These are phyloP conservation scores for Diaporthe eres DNA, from an alignment of 2,329 filamentous ascomycete species.

Conservation along the genomic window DNA sequence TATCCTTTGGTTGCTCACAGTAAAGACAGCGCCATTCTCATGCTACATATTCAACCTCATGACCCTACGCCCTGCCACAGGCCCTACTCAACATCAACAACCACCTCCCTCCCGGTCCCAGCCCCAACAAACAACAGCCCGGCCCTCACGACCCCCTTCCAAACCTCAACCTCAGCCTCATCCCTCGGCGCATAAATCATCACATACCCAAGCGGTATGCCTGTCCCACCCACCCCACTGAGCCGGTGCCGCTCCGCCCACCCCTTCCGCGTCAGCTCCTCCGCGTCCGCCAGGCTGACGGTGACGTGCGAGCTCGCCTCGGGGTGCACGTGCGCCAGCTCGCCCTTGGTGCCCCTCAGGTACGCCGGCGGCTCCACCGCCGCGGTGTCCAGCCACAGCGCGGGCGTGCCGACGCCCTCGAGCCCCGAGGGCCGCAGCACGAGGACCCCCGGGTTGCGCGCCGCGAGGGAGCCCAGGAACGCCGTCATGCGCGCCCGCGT, in stretches of 20 bases:
- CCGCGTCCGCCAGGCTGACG: slow-evolving; percentile 55
- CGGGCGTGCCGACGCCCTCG: slow-evolving; percentile 51
- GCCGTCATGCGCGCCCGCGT: slow-evolving; percentile 45
- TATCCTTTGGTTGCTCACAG: neutral
- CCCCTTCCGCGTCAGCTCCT: slow-evolving; percentile 51
- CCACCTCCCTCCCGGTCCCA: slow-evolving; percentile 24
- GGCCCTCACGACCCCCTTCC: slow-evolving; percentile 47
- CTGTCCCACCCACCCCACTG: slow-evolving; percentile 45
- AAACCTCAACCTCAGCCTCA: slow-evolving; percentile 52
- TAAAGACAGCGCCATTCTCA: neutral
- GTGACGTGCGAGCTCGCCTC: slow-evolving; percentile 57
- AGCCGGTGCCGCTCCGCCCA: slow-evolving; percentile 59
- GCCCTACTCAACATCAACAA: neutral
- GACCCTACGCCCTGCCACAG: too few relatives aligned
- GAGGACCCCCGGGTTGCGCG: slow-evolving; percentile 49
- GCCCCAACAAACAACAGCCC: slow-evolving; percentile 38
- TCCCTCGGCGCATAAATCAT: slow-evolving; percentile 58
- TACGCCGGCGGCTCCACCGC: slow-evolving; percentile 36
- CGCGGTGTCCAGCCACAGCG: slow-evolving; percentile 47
- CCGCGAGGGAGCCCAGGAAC: slow-evolving; percentile 46
- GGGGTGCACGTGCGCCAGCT: slow-evolving; percentile 56
- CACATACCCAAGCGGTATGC: slow-evolving; percentile 54
- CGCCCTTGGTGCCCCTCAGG: slow-evolving; percentile 46
- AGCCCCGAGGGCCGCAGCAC: slow-evolving; percentile 48
- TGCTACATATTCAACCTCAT: rapidly evolving